Evolutionary conservation across 2,329 filamentous ascomycete genomes (phyloP).

Genomic region (Metarhizium rileyi): DNA sequence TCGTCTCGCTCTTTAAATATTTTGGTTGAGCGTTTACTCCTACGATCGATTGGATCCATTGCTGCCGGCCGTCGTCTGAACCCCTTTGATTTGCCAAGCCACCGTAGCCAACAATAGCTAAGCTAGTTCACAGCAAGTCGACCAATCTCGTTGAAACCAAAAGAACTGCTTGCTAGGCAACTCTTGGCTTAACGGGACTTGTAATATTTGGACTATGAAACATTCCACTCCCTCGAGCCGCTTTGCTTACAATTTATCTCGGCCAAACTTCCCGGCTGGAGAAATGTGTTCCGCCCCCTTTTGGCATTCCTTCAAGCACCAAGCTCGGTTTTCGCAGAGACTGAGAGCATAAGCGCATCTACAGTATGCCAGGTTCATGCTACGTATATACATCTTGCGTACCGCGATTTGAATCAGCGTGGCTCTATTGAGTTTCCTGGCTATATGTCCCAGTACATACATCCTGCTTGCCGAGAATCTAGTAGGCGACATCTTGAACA

Average conservation of each 20-base stretch:
- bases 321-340: neutral
- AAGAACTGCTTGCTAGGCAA: no score
- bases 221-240: neutral
- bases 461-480: neutral
- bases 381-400: neutral
- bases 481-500: no score
- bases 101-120: no score
- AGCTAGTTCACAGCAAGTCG: no score
- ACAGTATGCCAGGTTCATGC: neutral
- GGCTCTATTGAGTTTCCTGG: neutral
- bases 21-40: neutral
- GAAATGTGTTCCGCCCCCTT: no score
- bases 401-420: neutral
- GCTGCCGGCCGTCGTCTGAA: no score
- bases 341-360: neutral
- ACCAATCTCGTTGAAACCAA: no score
- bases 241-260: neutral
- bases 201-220: neutral
- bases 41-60: neutral
- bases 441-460: neutral
- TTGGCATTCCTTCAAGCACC: no score
- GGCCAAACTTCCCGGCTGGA: no score
- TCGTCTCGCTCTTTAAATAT: neutral
- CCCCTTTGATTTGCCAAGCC: no score
- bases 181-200: no score